These are phyloP conservation scores for Clonostachys sp. DNA, from an alignment of 2,329 filamentous ascomycete species.

Conservation along the genomic window DNA sequence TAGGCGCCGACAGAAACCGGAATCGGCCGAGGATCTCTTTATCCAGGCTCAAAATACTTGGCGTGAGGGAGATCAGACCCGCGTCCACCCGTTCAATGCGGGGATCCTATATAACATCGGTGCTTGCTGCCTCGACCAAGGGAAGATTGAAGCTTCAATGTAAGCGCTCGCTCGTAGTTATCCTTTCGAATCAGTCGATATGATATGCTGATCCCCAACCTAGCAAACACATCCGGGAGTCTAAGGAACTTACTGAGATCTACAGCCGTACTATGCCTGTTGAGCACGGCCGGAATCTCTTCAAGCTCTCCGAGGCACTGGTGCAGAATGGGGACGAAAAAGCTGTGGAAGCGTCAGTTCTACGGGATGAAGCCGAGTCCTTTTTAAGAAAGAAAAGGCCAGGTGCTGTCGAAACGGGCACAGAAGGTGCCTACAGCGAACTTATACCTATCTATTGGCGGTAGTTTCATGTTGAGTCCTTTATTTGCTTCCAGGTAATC, in stretches of 20 bases:
- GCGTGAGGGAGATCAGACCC: conserved; percentile 1
- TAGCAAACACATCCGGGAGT: conserved; percentile 7
- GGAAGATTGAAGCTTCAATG: conserved; percentile 6
- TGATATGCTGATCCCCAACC: background rate
- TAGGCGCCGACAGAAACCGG: background rate
- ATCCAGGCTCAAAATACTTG: conserved; percentile 6
- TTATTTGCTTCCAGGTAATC: too few relatives aligned
- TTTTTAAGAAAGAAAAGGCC: background rate
- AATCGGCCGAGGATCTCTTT: conserved; percentile 3
- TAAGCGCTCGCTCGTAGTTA: background rate
- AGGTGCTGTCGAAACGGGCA: background rate
- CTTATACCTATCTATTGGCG: background rate
- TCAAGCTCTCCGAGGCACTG: conserved; percentile 6
- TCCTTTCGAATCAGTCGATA: background rate
- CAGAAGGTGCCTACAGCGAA: background rate
- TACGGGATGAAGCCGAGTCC: background rate
- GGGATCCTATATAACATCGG: conserved; percentile 6
- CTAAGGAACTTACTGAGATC: conserved; percentile 2
- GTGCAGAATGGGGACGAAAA: background rate
- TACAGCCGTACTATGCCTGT: conserved; percentile 2
- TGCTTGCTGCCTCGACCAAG: conserved; percentile 2
- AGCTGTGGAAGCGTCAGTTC: background rate
- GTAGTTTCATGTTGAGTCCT: background rate
- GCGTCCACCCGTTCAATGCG: conserved; percentile 3
- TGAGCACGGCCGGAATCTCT: conserved; percentile 4